A percentile compares a stretch with the other conserved stretches of the same genome.
These are phyloP conservation scores for Ogataea hybrid DNA, from an alignment of 1,139 yeast genomes.

Conservation along the genomic window DNA sequence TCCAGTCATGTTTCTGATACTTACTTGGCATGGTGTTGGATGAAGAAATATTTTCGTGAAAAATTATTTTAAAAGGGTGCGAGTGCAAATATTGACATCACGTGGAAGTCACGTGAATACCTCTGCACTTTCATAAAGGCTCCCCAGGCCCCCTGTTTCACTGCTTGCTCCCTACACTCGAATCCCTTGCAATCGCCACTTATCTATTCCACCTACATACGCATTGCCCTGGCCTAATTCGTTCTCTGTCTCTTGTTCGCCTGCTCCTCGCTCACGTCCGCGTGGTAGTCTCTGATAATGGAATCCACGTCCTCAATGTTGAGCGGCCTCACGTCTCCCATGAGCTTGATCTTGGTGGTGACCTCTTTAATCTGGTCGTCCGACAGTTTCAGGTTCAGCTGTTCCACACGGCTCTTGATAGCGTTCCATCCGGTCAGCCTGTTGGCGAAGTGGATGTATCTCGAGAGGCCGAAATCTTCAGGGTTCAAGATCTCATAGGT, in stretches of 20 bases:
- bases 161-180: not conserved
- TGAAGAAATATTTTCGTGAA: conserved; percentile 12
- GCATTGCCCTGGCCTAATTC: not conserved
- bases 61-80: conserved; percentile 4
- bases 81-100: conserved; percentile 1
- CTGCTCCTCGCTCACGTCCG: conserved; percentile 33
- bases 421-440: conserved; percentile 63
- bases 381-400: conserved; percentile 54
- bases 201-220: conserved; percentile 1
- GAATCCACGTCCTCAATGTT: conserved; percentile 49
- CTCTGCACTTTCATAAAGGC: too few relatives aligned
- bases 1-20: conserved; percentile 16
- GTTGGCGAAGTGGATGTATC: conserved; percentile 59
- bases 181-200: not conserved
- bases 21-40: conserved; percentile 30
- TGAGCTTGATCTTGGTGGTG: conserved; percentile 50
- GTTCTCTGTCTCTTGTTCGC: conserved; percentile 5
- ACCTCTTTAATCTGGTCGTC: conserved; percentile 59
- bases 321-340: conserved; percentile 61
- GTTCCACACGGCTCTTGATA: conserved; percentile 63
- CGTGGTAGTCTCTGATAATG: conserved; percentile 46
- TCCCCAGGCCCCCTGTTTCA: too few relatives aligned
- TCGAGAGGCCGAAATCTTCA: conserved; percentile 54
- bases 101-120: conserved; percentile 9
- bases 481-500: conserved; percentile 59